Evolutionary conservation across 1,284 basidiomycete genomes (phyloP).

Genomic region (Leccinum brunneo-olivaceum): DNA sequence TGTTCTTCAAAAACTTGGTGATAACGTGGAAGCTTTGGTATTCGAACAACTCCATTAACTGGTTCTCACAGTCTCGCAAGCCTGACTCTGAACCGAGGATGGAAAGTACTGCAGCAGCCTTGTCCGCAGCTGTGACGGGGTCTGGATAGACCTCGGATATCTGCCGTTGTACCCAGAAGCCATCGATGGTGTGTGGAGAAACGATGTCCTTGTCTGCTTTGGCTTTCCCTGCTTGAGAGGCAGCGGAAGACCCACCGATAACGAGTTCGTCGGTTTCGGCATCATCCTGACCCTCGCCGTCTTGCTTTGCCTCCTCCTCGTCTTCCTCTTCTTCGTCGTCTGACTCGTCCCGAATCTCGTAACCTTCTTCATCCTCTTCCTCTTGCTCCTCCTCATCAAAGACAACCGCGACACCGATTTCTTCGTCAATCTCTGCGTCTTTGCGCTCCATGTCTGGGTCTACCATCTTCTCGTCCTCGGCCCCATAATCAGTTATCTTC

Average conservation of each 20-base stretch:
- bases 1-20: conserved; percentile 89
- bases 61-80: conserved; percentile 93
- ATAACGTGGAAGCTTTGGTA: conserved; percentile 91
- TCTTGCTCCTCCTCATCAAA: conserved; percentile 95
- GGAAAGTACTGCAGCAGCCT: conserved; percentile 80
- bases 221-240: conserved; percentile 35
- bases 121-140: conserved; percentile 89
- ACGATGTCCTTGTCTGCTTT: conserved; percentile 75
- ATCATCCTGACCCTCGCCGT: conserved; percentile 38
- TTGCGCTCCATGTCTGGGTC: conserved; percentile 73
- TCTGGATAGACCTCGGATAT: conserved; percentile 89
- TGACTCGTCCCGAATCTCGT: conserved; percentile 71
- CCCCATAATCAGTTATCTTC: conserved; percentile 95
- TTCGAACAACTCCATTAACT: conserved; percentile 95
- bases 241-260: conserved; percentile 57
- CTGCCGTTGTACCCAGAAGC: conserved; percentile 97
- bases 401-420: conserved; percentile 90
- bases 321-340: conserved; percentile 71
- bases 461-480: conserved; percentile 73
- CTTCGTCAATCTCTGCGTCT: conserved; percentile 84
- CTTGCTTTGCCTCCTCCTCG: conserved; percentile 39
- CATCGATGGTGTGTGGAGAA: conserved; percentile 89
- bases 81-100: conserved; percentile 87
- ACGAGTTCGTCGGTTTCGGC: conserved; percentile 63
- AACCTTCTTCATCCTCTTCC: conserved; percentile 84